These are phyloP conservation scores for Cinnamomum micranthum DNA, from an alignment of 164 flowering plant species.

Conservation along the genomic window DNA sequence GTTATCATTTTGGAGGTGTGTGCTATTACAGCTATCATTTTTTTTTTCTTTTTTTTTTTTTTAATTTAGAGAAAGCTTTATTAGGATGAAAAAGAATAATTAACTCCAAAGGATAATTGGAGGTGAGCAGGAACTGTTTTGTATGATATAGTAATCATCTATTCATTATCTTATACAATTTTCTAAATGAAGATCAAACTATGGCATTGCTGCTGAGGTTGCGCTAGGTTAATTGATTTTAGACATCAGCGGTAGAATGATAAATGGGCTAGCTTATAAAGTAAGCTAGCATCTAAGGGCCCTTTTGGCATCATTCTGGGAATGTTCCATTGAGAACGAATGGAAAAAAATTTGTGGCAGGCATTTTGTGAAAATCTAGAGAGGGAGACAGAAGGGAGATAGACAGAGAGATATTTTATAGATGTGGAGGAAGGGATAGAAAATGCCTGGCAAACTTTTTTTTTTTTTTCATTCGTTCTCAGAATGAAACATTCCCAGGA, in stretches of 20 bases:
- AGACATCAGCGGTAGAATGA: not conserved
- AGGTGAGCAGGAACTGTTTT: no score
- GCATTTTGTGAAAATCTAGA: no score
- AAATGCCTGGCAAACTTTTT: not conserved
- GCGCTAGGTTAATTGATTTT: not conserved
- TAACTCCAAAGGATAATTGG: no score
- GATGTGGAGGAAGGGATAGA: not conserved
- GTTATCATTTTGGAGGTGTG: slow-evolving; percentile 89
- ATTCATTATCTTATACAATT: not conserved
- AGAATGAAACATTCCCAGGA: no score
- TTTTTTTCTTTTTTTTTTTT: not conserved
- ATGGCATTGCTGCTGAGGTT: not conserved
- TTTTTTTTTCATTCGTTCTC: no score
- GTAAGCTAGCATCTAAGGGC: no score
- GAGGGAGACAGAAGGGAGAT: not conserved
- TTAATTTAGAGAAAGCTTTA: not conserved
- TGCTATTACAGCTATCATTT: not conserved
- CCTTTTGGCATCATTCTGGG: no score
- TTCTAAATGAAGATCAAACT: not conserved
- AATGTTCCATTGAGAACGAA: no score
- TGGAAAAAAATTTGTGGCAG: no score
- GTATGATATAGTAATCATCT: not conserved
- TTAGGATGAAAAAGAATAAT: no score
- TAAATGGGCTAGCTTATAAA: no score
- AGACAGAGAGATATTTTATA: not conserved